Conservation (phyloP, 2,329 filamentous ascomycete species). For the Sarocladium oryzae region DNA sequence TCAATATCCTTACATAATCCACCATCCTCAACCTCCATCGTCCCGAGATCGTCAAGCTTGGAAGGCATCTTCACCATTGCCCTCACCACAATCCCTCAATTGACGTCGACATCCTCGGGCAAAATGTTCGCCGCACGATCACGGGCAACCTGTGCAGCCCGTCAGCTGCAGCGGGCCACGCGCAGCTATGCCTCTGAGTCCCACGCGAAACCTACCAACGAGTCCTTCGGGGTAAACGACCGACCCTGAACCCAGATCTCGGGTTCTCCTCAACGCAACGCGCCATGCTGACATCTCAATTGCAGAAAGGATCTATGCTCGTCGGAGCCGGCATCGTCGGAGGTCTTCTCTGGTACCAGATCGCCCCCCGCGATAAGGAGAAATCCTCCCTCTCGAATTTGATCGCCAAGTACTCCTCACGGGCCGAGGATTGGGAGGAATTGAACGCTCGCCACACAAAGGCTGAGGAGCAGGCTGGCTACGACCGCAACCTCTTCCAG, state of each 20-base stretch:
- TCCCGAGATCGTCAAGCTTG: conserved; percentile 4
- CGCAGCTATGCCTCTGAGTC: conserved; percentile 49
- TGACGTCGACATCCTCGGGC: conserved; percentile 21
- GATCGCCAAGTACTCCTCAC: conserved; percentile 40
- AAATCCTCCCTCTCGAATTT: conserved; percentile 38
- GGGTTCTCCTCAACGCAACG: neutral
- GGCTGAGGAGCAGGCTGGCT: conserved; percentile 48
- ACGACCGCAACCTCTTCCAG: conserved; percentile 49
- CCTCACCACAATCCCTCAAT: neutral
- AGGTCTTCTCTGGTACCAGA: conserved; percentile 39
- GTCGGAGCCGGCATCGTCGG: conserved; percentile 38
- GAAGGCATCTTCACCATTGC: neutral
- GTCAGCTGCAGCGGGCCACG: conserved; percentile 30
- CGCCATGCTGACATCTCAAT: conserved; percentile 13
- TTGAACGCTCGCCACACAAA: conserved; percentile 48
- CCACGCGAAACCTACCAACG: conserved; percentile 44
- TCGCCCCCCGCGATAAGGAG: conserved; percentile 41
- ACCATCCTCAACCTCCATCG: conserved; percentile 1
- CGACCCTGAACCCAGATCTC: neutral
- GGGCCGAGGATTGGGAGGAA: conserved; percentile 42
- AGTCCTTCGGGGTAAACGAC: conserved; percentile 50
- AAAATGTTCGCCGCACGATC: conserved; percentile 39
- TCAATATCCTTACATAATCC: neutral
- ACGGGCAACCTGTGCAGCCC: conserved; percentile 32
- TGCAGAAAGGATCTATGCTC: conserved; percentile 42